Evolutionary conservation across 1,139 yeast genomes (phyloP), one percentile per base, ranked within the genome.

Genomic region (Candida glucosophila): DNA sequence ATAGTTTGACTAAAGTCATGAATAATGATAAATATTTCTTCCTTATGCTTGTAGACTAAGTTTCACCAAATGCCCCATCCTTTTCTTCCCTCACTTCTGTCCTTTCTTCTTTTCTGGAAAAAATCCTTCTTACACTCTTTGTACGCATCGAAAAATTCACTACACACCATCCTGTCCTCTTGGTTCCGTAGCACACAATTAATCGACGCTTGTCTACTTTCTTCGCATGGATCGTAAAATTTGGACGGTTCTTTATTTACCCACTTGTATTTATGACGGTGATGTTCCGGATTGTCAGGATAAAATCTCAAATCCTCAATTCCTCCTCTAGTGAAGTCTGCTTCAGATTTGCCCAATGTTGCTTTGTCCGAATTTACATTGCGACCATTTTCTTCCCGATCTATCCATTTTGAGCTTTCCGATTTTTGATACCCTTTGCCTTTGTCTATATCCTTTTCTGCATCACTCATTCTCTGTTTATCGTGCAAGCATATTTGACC

Each of bases 181-280:
- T 78, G 88, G 43, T 80, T 72, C 43, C 85, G 72, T 34, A 77
- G 53, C 47, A 90, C 60, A 42, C 98, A 90, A 37, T 71, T 73
- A 41, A 86, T 60, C 18, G 95, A 81, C 68, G 93, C 90, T 47
- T 76, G 78, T 13, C 95, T 67, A 23, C 93, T 79, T 45, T 85
- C 88, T 30, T 78, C 81, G 52, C 98, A 90, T 1, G 98, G 97
- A 47, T 90, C 96, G 44, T 80, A 88, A 49, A 68, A 90, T 49
- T 79, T 75, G 5, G 94, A 77, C 2, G 94, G 81, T 22, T 73
- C 86, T 43, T 88, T 86, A 49, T 63, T 55, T 4, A 68, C 52
- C 61, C 77, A 77, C 30, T 68, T 58, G 36, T 72, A 70, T 40
- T 74, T 72, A 45, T 76, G 83, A 16, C 69, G 55, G 33, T 73